These are phyloP conservation scores for Saccharomyces pastorianus DNA, from an alignment of 1,139 yeast genomes.

Conservation along the genomic window DNA sequence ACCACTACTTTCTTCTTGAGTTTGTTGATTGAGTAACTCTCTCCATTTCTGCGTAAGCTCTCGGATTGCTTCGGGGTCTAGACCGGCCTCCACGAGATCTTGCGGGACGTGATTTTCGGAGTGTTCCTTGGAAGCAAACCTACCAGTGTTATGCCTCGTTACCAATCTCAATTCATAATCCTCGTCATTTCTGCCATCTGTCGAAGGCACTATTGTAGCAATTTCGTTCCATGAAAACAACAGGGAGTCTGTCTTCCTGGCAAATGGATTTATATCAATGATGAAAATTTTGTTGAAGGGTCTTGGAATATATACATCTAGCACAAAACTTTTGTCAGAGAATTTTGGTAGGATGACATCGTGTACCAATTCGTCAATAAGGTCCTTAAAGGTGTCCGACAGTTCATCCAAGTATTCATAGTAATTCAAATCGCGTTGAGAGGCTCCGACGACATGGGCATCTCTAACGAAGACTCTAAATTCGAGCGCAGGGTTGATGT, in stretches of 20 bases:
- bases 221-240: slow-evolving; percentile 83
- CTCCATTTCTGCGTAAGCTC: slow-evolving; percentile 60
- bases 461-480: slow-evolving; percentile 74
- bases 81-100: slow-evolving; percentile 79
- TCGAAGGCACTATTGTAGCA: slow-evolving; percentile 9
- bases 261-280: slow-evolving; percentile 80
- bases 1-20: slow-evolving; percentile 18
- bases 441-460: slow-evolving; percentile 55
- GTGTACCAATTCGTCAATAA: slow-evolving; percentile 50
- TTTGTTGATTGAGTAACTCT: slow-evolving; percentile 31
- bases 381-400: slow-evolving; percentile 38
- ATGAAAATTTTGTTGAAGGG: slow-evolving; percentile 60
- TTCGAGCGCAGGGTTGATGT: slow-evolving; percentile 79
- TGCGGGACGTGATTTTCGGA: slow-evolving; percentile 86
- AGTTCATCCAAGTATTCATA: slow-evolving; percentile 57
- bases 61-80: slow-evolving; percentile 54
- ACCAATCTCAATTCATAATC: slow-evolving; percentile 58
- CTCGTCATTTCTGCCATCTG: slow-evolving; percentile 21
- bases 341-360: slow-evolving; percentile 43
- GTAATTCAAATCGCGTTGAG: slow-evolving; percentile 80
- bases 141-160: slow-evolving; percentile 54
- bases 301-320: slow-evolving; percentile 76
- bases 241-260: slow-evolving; percentile 65
- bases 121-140: slow-evolving; percentile 74
- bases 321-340: slow-evolving; percentile 49